Conservation (phyloP, 164 flowering plant genomes). For the Annona cherimola region DNA sequence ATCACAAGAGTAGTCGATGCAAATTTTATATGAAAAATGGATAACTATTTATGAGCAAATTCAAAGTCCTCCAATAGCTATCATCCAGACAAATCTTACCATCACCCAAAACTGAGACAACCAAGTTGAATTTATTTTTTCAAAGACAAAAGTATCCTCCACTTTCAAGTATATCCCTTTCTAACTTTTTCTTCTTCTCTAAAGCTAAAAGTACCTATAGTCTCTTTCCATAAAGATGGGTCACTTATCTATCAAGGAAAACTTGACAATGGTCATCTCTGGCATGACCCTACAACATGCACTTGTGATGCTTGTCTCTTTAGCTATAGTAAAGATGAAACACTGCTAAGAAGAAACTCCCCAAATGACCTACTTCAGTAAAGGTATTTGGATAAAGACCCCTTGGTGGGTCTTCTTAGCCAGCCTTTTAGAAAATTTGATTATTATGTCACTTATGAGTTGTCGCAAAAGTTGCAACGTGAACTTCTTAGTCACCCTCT, state of each 20-base stretch:
- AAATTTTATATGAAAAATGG: too few relatives aligned
- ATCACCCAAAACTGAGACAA: not conserved
- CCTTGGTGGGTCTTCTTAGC: not conserved
- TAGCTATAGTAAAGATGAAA: not conserved
- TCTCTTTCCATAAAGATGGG: not conserved
- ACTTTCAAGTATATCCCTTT: not conserved
- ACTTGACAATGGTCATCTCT: not conserved
- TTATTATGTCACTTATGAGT: not conserved
- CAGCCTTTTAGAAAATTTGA: not conserved
- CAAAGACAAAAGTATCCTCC: not conserved
- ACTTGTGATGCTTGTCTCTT: not conserved
- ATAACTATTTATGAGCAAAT: too few relatives aligned
- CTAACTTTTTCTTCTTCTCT: not conserved
- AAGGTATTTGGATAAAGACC: not conserved
- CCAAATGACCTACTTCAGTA: not conserved
- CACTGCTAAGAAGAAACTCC: not conserved
- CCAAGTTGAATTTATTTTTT: not conserved
- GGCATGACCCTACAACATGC: not conserved
- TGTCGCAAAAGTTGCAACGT: too few relatives aligned
- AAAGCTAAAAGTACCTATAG: not conserved
- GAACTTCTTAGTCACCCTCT: too few relatives aligned
- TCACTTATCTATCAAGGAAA: not conserved
- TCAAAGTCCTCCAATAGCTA: not conserved
- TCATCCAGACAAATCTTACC: not conserved
- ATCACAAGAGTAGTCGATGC: not conserved